Base-by-base conservation (phyloP, 2,329 filamentous ascomycete species). In the Nemania diffusa region DNA sequence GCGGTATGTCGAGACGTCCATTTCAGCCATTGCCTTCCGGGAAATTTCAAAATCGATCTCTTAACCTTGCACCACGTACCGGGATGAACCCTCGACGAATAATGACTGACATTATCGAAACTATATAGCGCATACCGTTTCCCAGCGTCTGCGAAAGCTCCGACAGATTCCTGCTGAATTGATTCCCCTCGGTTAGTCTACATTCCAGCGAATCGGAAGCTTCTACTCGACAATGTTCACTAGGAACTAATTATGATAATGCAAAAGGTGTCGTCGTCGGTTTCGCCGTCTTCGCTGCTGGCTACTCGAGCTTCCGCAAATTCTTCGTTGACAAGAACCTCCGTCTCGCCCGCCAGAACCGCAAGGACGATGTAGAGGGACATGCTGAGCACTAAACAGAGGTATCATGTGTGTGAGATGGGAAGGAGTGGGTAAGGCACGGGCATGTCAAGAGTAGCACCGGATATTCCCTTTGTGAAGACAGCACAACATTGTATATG, bases 101-200 rank as follows among this genome's bases (percentile, higher is more conserved):
- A 52, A n/a, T 29, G 32, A 59, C 59, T 67, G n/a, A 67, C 67
- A 64, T 71, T 70, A 52, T 72, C 59, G 52, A 65, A 58, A 72
- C 57, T 69, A 64, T 71, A 66, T 69, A 99, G 96, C 93, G 80
- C 96, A 98, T 85, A 97, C 95, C 77, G 90, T 98, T 82, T 97
- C 95, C 73, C 96, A 98, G 86, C 93, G 95, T 80, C 87, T 99
- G 77, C 92, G 94, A 80, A 91, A 90, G 80, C 87, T 97, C 78
- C 94, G 92, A 88, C 90, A 90, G 84, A 91, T 98, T 79, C 96
- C 96, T 74, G 90, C 93, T 75, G 96, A 99, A 87, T 87, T 99
- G 88, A 89, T 94, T 75, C 96, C 96, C 78, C 91, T 99, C 76
- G 94, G 94, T 97, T 90, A 81, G 89, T 84, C 73, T 71, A 62